A percentile compares a stretch with the other conserved stretches of the same genome.
Evolutionary conservation across 371 early-diverging fungal genomes (phyloP).

Genomic region (Mortierella sp.): DNA sequence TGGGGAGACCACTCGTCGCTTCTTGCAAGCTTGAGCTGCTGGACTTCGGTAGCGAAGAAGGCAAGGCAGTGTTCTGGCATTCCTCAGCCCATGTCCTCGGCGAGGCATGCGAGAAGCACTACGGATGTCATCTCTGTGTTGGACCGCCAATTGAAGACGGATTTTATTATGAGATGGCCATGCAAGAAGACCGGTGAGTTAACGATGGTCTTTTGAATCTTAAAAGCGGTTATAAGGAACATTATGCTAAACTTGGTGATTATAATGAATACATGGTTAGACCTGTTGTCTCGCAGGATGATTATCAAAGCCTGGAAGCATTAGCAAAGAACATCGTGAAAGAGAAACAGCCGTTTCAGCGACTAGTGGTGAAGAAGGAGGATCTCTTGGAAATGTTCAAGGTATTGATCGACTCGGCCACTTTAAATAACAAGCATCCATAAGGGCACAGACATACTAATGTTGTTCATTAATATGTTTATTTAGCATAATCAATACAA

Average conservation of each 20-base stretch:
- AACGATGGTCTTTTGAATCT: not conserved
- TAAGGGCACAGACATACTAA: not conserved
- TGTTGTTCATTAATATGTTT: too few species aligned
- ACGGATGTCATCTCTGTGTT: conserved; percentile 96
- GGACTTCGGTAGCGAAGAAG: conserved; percentile 97
- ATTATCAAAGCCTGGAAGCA: conserved; percentile 90
- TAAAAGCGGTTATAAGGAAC: not conserved
- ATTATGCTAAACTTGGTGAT: conserved; percentile 52
- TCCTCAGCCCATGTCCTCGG: conserved; percentile 99
- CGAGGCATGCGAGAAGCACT: conserved; percentile 97
- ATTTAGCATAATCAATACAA: conserved; percentile 93
- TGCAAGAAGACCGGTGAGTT: conserved; percentile 72
- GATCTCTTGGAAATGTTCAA: conserved; percentile 98
- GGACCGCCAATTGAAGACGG: conserved; percentile 99
- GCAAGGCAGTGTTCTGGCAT: conserved; percentile 98
- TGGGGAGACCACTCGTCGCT: conserved; percentile 87
- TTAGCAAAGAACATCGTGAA: conserved; percentile 89
- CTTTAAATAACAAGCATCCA: too few species aligned
- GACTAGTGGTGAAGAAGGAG: conserved; percentile 90
- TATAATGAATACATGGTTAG: not conserved
- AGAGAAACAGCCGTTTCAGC: conserved; percentile 97
- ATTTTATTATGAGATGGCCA: conserved; percentile 99
- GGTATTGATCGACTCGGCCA: conserved; percentile 4
- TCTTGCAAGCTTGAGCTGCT: conserved; percentile 90
- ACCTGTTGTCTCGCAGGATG: conserved; percentile 76